Conservation (phyloP, 2,329 filamentous ascomycete species). For the Colletotrichum graminicola region DNA sequence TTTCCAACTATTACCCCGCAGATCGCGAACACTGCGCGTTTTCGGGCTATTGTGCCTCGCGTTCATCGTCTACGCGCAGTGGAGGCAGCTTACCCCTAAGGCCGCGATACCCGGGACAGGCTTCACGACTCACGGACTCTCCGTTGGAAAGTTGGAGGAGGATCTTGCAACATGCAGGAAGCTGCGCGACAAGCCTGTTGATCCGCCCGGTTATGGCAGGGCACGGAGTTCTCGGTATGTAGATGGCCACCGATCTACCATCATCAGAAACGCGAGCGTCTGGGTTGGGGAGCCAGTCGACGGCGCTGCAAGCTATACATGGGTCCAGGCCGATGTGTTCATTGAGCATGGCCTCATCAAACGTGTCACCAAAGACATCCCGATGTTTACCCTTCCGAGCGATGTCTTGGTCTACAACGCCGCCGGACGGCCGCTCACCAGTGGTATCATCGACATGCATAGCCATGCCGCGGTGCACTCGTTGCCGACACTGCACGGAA, state of each 20-base stretch:
- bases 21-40: slow-evolving; percentile 40
- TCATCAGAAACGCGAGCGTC: slow-evolving; percentile 75
- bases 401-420: slow-evolving; percentile 68
- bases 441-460: slow-evolving; percentile 80
- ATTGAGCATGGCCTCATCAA: slow-evolving; percentile 72
- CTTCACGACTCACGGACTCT: slow-evolving; percentile 53
- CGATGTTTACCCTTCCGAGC: slow-evolving; percentile 55
- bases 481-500: slow-evolving; percentile 66
- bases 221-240: slow-evolving; percentile 71
- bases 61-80: slow-evolving; percentile 64
- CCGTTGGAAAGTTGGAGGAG: slow-evolving; percentile 62
- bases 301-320: slow-evolving; percentile 69
- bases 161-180: slow-evolving; percentile 68
- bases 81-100: slow-evolving; percentile 54
- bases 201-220: slow-evolving; percentile 68
- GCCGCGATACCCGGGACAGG: slow-evolving; percentile 49
- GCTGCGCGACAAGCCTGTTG: slow-evolving; percentile 65
- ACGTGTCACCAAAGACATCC: slow-evolving; percentile 60
- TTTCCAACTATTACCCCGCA: slow-evolving; percentile 31
- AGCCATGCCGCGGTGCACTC: slow-evolving; percentile 72
- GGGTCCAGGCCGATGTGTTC: slow-evolving; percentile 70
- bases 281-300: slow-evolving; percentile 72
- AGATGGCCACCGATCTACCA: slow-evolving; percentile 67
- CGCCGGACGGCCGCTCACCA: slow-evolving; percentile 71
- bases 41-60: slow-evolving; percentile 59